phyloP scores from a whole-genome alignment of 257 asterid species.

The Haberlea rhodopensis region DNA sequence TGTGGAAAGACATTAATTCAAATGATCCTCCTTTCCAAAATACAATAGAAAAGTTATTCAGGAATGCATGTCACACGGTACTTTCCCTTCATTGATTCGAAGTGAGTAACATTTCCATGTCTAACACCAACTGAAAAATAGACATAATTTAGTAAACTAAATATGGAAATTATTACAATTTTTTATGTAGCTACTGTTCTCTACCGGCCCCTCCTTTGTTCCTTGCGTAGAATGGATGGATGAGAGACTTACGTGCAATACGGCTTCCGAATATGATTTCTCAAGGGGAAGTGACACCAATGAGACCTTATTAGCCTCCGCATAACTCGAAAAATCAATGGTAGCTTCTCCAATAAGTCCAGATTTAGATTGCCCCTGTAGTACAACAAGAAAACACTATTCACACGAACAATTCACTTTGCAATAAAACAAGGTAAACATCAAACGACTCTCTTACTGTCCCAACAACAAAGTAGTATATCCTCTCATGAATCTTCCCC shows the following conservation, averaged over 20 bases:
- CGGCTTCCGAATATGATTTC: conserved; percentile 66
- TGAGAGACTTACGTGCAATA: conserved; percentile 55
- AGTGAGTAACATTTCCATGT: background rate
- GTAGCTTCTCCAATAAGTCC: conserved; percentile 86
- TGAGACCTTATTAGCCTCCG: conserved; percentile 62
- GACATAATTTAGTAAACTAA: too few species aligned
- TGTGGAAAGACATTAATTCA: conserved; percentile 27
- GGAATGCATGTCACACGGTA: conserved; percentile 14
- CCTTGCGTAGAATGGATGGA: background rate
- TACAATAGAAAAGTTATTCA: background rate
- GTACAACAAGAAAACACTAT: conserved; percentile 27
- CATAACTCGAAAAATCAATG: conserved; percentile 75
- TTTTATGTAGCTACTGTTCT: background rate
- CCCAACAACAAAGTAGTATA: conserved; percentile 77
- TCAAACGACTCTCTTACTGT: conserved; percentile 50
- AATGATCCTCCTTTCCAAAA: background rate
- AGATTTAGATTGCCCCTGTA: conserved; percentile 56
- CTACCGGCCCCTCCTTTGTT: background rate
- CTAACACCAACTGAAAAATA: background rate
- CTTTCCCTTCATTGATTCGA: background rate
- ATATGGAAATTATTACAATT: too few species aligned
- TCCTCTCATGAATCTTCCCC: conserved; percentile 81
- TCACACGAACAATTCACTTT: conserved; percentile 20
- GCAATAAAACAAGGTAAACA: conserved; percentile 32
- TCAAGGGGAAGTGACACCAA: conserved; percentile 80